Conservation (phyloP, 768 basidiomycete species). For the Leccinellum albellum region DNA sequence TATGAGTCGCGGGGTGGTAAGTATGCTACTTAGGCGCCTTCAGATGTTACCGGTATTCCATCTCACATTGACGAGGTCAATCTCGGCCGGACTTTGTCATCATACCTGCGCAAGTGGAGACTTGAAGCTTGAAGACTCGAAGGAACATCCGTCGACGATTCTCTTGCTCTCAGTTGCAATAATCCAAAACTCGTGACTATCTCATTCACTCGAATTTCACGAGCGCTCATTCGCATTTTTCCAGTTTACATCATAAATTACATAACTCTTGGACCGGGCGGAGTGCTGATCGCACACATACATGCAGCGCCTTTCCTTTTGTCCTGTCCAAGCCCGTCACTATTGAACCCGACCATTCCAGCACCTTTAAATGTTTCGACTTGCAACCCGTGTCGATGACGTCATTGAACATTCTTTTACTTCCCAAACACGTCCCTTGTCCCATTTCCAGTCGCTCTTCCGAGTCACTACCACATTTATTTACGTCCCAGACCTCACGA, state of each 20-base stretch:
- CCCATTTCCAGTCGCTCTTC: too few relatives aligned
- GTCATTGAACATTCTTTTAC: background rate
- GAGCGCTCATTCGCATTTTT: too few relatives aligned
- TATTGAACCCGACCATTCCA: background rate
- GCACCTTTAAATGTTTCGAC: background rate
- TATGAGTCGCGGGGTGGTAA: background rate
- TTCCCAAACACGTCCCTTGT: too few relatives aligned
- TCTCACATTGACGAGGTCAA: background rate
- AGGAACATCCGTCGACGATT: background rate
- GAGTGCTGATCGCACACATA: background rate
- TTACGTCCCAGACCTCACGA: too few relatives aligned
- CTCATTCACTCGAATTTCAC: background rate
- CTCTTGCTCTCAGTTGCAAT: background rate
- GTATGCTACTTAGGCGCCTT: conserved; percentile 1
- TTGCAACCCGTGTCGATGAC: background rate
- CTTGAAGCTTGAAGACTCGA: background rate
- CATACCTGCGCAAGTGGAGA: background rate
- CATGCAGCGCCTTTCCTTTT: background rate
- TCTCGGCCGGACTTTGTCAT: background rate
- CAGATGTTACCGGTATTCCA: conserved; percentile 6
- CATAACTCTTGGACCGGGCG: background rate
- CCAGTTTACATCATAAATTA: too few relatives aligned
- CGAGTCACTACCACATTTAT: too few relatives aligned
- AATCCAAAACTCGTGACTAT: too few relatives aligned
- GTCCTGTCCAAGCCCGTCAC: background rate